A percentile compares a stretch with the other conserved stretches of the same genome.
Evolutionary conservation across 2,329 filamentous ascomycete genomes (phyloP).

Genomic region (Orbilia javanica): DNA sequence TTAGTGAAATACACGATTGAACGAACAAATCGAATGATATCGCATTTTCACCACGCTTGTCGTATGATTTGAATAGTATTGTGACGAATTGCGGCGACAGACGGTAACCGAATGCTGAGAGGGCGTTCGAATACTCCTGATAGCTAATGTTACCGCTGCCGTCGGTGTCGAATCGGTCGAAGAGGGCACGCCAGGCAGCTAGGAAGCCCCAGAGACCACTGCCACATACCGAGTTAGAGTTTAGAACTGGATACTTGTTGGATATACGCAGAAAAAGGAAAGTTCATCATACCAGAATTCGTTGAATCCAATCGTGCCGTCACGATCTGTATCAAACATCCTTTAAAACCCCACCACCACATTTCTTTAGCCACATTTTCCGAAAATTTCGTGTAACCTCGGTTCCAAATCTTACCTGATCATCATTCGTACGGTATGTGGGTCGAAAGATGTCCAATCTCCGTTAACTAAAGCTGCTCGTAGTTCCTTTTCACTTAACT

Average conservation of each 20-base stretch:
- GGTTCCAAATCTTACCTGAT: constrained; percentile 70
- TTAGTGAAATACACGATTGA: constrained; percentile 94
- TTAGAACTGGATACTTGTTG: background rate
- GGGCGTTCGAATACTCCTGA: constrained; percentile 87
- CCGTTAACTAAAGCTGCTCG: constrained; percentile 93
- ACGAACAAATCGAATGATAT: constrained; percentile 89
- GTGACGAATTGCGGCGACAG: constrained; percentile 86
- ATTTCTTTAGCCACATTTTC: constrained; percentile 16
- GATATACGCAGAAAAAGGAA: background rate
- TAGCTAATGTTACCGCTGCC: constrained; percentile 86
- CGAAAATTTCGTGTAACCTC: constrained; percentile 30
- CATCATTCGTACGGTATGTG: constrained; percentile 97
- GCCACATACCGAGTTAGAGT: background rate
- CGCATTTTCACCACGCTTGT: constrained; percentile 72
- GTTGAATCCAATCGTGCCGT: constrained; percentile 89
- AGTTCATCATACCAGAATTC: constrained; percentile 78
- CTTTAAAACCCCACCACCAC: constrained; percentile 65
- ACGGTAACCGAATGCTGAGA: constrained; percentile 93
- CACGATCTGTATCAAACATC: constrained; percentile 96
- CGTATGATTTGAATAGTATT: constrained; percentile 88
- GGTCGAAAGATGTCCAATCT: constrained; percentile 93
- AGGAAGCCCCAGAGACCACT: constrained; percentile 93
- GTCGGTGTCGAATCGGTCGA: constrained; percentile 94
- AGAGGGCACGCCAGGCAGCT: constrained; percentile 90
- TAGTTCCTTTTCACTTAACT: constrained; percentile 87